Evolutionary conservation across 2,329 filamentous ascomycete species (phyloP).

Genomic region (Podosphaera fusca): DNA sequence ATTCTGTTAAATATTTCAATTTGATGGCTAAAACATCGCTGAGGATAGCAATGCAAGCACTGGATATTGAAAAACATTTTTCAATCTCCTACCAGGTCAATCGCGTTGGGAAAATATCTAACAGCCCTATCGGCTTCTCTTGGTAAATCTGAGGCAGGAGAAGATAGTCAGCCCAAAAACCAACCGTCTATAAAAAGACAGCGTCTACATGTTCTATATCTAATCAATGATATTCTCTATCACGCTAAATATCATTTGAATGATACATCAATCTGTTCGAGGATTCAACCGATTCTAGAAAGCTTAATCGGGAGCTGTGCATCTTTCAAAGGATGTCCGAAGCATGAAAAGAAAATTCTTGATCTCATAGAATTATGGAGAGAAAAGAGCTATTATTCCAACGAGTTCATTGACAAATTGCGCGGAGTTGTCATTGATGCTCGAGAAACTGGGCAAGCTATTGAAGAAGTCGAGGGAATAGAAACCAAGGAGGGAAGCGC

Average conservation of each 20-base stretch:
- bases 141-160: slow-evolving; percentile 11
- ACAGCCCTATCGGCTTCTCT: slow-evolving; percentile 42
- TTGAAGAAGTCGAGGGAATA: slow-evolving; percentile 7
- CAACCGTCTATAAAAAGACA: slow-evolving; percentile 39
- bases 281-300: slow-evolving; percentile 34
- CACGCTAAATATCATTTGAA: slow-evolving; percentile 33
- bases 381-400: slow-evolving; percentile 36
- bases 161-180: slow-evolving; percentile 16
- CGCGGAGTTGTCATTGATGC: slow-evolving; percentile 29
- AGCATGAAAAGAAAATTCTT: slow-evolving; percentile 39
- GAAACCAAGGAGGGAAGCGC: slow-evolving; percentile 8
- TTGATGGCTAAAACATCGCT: slow-evolving; percentile 18
- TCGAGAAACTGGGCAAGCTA: slow-evolving; percentile 12
- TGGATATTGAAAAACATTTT: slow-evolving; percentile 58
- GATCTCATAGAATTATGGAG: slow-evolving; percentile 48
- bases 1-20: slow-evolving; percentile 14
- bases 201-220: slow-evolving; percentile 52
- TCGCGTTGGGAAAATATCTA: slow-evolving; percentile 53
- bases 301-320: slow-evolving; percentile 37
- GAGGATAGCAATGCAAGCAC: slow-evolving; percentile 58
- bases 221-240: slow-evolving; percentile 58
- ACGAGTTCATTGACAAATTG: slow-evolving; percentile 32
- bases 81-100: slow-evolving; percentile 40
- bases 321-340: slow-evolving; percentile 35
- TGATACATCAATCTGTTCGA: slow-evolving; percentile 27